These are phyloP conservation scores for Tetracentron sinense DNA, from an alignment of 164 flowering plant species.

Conservation along the genomic window DNA sequence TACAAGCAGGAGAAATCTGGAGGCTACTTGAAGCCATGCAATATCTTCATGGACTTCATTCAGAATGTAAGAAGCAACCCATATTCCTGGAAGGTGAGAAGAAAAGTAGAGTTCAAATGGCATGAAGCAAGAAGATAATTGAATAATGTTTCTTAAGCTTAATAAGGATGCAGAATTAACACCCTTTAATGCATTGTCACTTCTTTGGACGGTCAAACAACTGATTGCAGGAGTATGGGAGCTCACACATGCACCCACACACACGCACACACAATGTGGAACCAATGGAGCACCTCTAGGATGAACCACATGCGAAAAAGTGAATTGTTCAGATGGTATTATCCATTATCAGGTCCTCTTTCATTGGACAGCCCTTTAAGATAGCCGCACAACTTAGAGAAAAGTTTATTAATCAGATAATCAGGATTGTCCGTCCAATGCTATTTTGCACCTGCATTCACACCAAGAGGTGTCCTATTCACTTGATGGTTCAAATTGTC, in stretches of 20 bases:
- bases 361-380: no score
- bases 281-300: no score
- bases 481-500: not conserved
- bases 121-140: not conserved
- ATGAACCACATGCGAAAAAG: no score
- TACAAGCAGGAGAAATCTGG: conserved; percentile 59
- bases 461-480: not conserved
- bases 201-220: not conserved
- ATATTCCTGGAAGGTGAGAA: conserved; percentile 43
- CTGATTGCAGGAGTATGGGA: not conserved
- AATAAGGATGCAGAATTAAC: not conserved
- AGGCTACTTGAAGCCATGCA: conserved; percentile 61
- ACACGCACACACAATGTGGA: not conserved
- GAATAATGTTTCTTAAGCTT: not conserved
- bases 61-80: conserved; percentile 58
- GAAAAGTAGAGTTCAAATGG: not conserved
- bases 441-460: not conserved
- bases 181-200: not conserved
- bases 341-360: no score
- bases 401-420: no score
- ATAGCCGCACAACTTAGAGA: no score
- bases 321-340: no score
- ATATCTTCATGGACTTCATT: conserved; percentile 65
- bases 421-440: not conserved
- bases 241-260: not conserved